A percentile compares a stretch with the other conserved stretches of the same genome.
Conservation (phyloP, 1,284 basidiomycete species). For the Takashimella koratensis region DNA sequence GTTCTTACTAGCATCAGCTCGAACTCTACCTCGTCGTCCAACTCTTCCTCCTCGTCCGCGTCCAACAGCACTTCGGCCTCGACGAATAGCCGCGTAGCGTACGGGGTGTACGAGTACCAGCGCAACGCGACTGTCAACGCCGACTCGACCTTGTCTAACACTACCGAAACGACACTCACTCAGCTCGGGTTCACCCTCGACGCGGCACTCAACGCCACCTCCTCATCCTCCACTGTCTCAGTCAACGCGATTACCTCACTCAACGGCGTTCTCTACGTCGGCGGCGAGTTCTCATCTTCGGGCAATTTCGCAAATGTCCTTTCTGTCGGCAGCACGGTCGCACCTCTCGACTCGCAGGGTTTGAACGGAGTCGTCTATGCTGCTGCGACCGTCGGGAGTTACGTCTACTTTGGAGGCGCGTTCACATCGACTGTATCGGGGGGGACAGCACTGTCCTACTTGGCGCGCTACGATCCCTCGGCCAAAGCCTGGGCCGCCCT, state of each 20-base stretch:
- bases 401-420: slow-evolving; percentile 77
- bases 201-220: slow-evolving; percentile 35
- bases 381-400: slow-evolving; percentile 58
- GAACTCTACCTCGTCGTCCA: neutral
- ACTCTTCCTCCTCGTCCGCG: slow-evolving; percentile 7
- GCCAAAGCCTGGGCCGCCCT: slow-evolving; percentile 68
- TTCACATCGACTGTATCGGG: slow-evolving; percentile 68
- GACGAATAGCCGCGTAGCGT: slow-evolving; percentile 19
- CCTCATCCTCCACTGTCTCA: slow-evolving; percentile 48
- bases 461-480: slow-evolving; percentile 72
- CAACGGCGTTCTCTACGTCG: slow-evolving; percentile 66
- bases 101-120: slow-evolving; percentile 43
- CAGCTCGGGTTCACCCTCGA: slow-evolving; percentile 59
- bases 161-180: slow-evolving; percentile 69
- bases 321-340: slow-evolving; percentile 61
- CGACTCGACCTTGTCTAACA: slow-evolving; percentile 57
- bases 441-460: slow-evolving; percentile 57
- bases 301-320: slow-evolving; percentile 67
- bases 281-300: slow-evolving; percentile 68
- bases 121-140: slow-evolving; percentile 32
- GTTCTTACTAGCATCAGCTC: slow-evolving; percentile 54
- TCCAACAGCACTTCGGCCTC: slow-evolving; percentile 18
- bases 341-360: slow-evolving; percentile 59
- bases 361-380: slow-evolving; percentile 73
- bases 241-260: slow-evolving; percentile 60